phyloP scores from a whole-genome alignment of 805 yeast genomes.

The Brettanomyces custersianus region DNA sequence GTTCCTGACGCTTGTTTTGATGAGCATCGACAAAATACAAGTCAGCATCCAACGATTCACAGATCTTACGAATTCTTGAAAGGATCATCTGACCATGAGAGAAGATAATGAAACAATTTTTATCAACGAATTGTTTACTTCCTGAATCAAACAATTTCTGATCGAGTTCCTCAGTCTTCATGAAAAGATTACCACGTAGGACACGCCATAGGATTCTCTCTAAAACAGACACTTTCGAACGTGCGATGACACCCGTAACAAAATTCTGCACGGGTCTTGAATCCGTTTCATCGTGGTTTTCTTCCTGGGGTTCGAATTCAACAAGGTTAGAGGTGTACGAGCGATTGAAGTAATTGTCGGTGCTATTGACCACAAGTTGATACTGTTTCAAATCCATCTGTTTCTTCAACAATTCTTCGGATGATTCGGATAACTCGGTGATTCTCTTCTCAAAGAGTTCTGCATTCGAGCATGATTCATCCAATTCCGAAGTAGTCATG shows the following conservation, averaged over 20 bases:
- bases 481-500: constrained; percentile 41
- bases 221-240: constrained; percentile 58
- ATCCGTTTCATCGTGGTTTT: constrained; percentile 19
- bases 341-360: constrained; percentile 37
- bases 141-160: constrained; percentile 60
- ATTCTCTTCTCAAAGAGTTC: constrained; percentile 67
- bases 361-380: constrained; percentile 48
- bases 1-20: constrained; percentile 27
- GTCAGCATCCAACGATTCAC: constrained; percentile 84
- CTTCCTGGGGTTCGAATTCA: constrained; percentile 20
- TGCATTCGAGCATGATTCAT: constrained; percentile 57
- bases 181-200: constrained; percentile 82
- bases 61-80: constrained; percentile 67
- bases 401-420: constrained; percentile 51
- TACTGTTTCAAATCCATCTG: constrained; percentile 64
- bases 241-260: constrained; percentile 74
- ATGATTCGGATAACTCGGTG: constrained; percentile 58
- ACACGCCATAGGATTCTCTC: constrained; percentile 88
- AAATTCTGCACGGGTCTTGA: constrained; percentile 21
- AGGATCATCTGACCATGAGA: constrained; percentile 80
- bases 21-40: constrained; percentile 53
- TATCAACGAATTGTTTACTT: constrained; percentile 48
- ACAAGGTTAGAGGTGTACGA: constrained; percentile 18
- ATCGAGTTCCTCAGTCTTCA: constrained; percentile 64
- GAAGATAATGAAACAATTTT: constrained; percentile 79